These are phyloP conservation scores for Serendipita sp. DNA, from an alignment of 768 basidiomycete genomes.

Conservation along the genomic window DNA sequence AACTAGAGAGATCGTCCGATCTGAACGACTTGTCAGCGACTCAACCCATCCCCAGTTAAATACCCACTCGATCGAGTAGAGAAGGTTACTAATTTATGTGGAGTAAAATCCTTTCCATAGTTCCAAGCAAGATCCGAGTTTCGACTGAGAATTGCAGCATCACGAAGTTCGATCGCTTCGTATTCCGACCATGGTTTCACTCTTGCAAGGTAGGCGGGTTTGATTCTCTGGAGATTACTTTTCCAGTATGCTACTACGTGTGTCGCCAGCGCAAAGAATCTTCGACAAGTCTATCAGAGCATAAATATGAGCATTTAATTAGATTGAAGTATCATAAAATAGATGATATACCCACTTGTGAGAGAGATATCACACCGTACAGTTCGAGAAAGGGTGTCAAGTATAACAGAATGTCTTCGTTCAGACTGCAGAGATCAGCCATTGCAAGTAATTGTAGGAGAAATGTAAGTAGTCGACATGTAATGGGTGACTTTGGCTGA, in stretches of 20 bases:
- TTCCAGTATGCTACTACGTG: neutral
- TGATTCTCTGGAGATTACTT: neutral
- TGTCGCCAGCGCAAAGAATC: neutral
- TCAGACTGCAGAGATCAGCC: neutral
- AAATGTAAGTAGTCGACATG: no score
- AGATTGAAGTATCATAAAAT: neutral
- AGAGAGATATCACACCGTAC: neutral
- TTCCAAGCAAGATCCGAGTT: neutral
- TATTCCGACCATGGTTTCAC: neutral
- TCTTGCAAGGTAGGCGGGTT: neutral
- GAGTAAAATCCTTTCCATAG: no score
- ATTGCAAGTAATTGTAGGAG: no score
- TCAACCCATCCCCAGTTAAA: no score
- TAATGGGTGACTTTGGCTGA: no score
- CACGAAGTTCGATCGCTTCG: neutral
- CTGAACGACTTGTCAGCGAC: no score
- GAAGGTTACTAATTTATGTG: no score
- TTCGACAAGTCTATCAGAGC: neutral
- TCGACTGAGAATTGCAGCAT: neutral
- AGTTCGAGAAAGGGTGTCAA: neutral
- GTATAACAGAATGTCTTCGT: neutral
- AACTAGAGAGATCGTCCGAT: no score
- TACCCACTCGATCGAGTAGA: no score
- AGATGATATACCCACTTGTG: neutral
- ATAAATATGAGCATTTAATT: neutral